Conservation (phyloP, 1,139 yeast genomes). For the Zygotorulaspora mrakii region DNA sequence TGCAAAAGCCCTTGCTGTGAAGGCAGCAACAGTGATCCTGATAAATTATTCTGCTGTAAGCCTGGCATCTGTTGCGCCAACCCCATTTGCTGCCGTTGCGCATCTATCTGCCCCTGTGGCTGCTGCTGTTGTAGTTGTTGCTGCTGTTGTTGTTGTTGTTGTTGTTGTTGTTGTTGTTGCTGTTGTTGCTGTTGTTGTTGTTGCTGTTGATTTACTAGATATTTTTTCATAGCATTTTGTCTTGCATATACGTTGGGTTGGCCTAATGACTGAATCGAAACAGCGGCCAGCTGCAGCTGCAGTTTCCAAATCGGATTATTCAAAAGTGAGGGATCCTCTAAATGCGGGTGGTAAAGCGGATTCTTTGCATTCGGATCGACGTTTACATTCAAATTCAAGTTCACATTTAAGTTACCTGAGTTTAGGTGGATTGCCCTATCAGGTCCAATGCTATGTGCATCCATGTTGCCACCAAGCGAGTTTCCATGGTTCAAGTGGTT, state of each 20-base stretch:
- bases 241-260: slow-evolving; percentile 88
- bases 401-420: slow-evolving; percentile 7
- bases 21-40: slow-evolving; percentile 9
- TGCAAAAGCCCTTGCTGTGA: slow-evolving; percentile 8
- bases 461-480: slow-evolving; percentile 5
- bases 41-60: slow-evolving; percentile 17
- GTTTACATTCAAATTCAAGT: slow-evolving; percentile 5
- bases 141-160: slow-evolving; percentile 28
- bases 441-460: slow-evolving; percentile 6
- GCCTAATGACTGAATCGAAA: slow-evolving; percentile 64
- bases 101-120: slow-evolving; percentile 38
- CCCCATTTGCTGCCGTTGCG: neutral
- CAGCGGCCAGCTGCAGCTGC: slow-evolving; percentile 73
- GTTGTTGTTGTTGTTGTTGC: slow-evolving; percentile 19
- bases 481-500: slow-evolving; percentile 15
- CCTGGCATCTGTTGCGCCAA: slow-evolving; percentile 37
- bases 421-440: slow-evolving; percentile 18
- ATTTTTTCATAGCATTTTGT: slow-evolving; percentile 71
- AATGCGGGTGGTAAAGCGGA: slow-evolving; percentile 44
- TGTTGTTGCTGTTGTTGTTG: slow-evolving; percentile 34
- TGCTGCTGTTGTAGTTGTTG: slow-evolving; percentile 39
- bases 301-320: slow-evolving; percentile 77
- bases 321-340: slow-evolving; percentile 42
- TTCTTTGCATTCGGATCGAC: slow-evolving; percentile 33
- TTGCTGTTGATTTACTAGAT: slow-evolving; percentile 47